phyloP scores from a whole-genome alignment of 1,139 yeast genomes.

The Tardiomyces blankii region DNA sequence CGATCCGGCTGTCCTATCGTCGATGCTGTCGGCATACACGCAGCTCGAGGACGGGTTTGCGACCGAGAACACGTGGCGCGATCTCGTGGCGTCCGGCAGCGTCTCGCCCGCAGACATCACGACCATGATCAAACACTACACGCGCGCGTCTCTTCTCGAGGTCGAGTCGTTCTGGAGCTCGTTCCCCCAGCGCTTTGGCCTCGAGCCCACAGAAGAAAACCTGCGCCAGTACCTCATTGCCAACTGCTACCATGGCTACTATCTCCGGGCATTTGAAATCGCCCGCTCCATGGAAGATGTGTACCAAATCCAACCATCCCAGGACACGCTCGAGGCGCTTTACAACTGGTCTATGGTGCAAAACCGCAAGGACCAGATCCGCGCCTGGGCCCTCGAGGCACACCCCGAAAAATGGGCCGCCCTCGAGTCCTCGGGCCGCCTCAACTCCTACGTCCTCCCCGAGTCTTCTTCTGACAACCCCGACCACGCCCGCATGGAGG shows the following conservation, averaged over 20 bases:
- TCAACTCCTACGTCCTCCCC: background rate
- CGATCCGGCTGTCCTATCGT: slow-evolving; percentile 49
- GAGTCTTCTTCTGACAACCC: background rate
- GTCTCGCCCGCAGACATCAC: slow-evolving; percentile 60
- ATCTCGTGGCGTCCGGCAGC: slow-evolving; percentile 40
- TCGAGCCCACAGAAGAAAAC: slow-evolving; percentile 45
- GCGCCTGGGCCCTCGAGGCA: slow-evolving; percentile 40
- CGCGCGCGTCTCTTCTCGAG: slow-evolving; percentile 44
- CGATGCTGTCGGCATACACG: slow-evolving; percentile 57
- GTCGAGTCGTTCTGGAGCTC: slow-evolving; percentile 57
- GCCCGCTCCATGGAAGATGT: slow-evolving; percentile 38
- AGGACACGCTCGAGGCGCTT: slow-evolving; percentile 42
- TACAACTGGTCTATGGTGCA: slow-evolving; percentile 51
- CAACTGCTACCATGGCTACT: slow-evolving; percentile 59
- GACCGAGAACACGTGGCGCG: slow-evolving; percentile 52
- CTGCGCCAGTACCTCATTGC: slow-evolving; percentile 59
- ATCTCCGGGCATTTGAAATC: slow-evolving; percentile 45
- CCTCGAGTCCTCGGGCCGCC: background rate
- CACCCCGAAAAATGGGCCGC: slow-evolving; percentile 38
- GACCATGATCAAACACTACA: slow-evolving; percentile 58
- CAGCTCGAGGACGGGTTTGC: slow-evolving; percentile 49
- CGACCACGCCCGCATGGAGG: background rate
- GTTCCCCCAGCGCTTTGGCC: slow-evolving; percentile 38
- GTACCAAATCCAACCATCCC: slow-evolving; percentile 35
- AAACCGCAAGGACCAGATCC: slow-evolving; percentile 37